Percentiles rank a stretch among this genome's conserved stretches.
phyloP scores from a whole-genome alignment of 1,284 basidiomycete species.

The Ceratobasidium papillatum region DNA sequence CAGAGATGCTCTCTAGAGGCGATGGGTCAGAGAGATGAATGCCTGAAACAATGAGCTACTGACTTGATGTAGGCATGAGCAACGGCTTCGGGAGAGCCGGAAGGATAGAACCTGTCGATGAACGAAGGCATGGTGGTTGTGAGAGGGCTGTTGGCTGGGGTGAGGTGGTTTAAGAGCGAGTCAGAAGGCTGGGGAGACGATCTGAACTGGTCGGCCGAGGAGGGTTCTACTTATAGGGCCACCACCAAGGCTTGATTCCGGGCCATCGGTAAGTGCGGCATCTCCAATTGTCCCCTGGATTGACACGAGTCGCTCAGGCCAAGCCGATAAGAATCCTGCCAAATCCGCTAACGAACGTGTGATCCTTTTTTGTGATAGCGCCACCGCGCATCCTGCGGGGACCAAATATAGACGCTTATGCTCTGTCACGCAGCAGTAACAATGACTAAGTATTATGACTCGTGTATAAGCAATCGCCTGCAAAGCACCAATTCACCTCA shows the following conservation, averaged over 20 bases:
- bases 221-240: conserved; percentile 13
- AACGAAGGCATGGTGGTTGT: conserved; percentile 26
- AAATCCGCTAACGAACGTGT: conserved; percentile 33
- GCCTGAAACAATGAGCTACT: conserved; percentile 48
- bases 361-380: conserved; percentile 9
- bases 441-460: not conserved
- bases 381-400: not conserved
- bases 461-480: not conserved
- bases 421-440: not conserved
- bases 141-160: not conserved
- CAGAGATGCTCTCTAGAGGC: conserved; percentile 55
- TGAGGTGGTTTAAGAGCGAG: conserved; percentile 10
- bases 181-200: conserved; percentile 16
- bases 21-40: conserved; percentile 31
- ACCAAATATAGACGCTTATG: conserved; percentile 5
- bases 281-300: not conserved
- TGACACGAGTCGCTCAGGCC: conserved; percentile 16
- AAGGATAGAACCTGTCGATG: conserved; percentile 77
- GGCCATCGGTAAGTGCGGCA: conserved; percentile 1
- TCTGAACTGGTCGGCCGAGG: conserved; percentile 34
- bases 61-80: conserved; percentile 75
- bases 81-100: conserved; percentile 73
- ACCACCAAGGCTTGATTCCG: not conserved
- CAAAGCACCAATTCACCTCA: not conserved
- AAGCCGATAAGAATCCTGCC: conserved; percentile 25